Evolutionary conservation across 2,329 filamentous ascomycete genomes (phyloP), one percentile per base, ranked within the genome.

Genomic region (Teratosphaeria epicoccoides): DNA sequence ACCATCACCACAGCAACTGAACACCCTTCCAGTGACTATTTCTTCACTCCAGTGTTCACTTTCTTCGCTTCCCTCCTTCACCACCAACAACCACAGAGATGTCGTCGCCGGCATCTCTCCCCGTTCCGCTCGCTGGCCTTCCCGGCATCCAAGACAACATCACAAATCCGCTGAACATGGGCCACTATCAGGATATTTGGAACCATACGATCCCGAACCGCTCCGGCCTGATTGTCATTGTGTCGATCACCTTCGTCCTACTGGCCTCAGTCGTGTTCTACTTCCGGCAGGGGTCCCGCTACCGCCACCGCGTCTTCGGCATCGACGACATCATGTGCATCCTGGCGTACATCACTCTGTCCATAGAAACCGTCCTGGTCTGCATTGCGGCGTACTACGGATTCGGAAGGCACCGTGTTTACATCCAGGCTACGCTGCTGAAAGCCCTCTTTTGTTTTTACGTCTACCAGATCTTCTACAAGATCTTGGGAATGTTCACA

Each of bases 401-500:
- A 7, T 61, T 63, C 44, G 61, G 59, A 23, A 61, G 61, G 49
- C 61, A 61, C 45, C 40, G 45, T 22, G 17, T 23, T 6, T 47
- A 55, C 43, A 58, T 60, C 14, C 33, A 49, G 20, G 37, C 51
- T 3, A 59, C 58, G 17, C 55, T 57, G 25, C 17, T 47, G 2
- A 23, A 43, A 2, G 57, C 61, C 5, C 52, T 61, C 56, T 52
- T 53, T 43, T 62, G 56, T 33, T 62, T 62, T 56, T 63, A 61
- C 26, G 53, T 63, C 25, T 63, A 61, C 26, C 59, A 61, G 55
- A 60, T 61, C 26, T 59, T 55, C 45, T 63, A 62, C 49, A 62
- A 62, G 47, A 46, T 62, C 11, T 49, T 62, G 17, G 60, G 57
- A 2, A 57, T 54, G n/a, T 57, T 61, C 40, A 63, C 60, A 10